These are phyloP conservation scores for Phycomyces nitens DNA, from an alignment of 192 early-diverging fungal species.

Conservation along the genomic window DNA sequence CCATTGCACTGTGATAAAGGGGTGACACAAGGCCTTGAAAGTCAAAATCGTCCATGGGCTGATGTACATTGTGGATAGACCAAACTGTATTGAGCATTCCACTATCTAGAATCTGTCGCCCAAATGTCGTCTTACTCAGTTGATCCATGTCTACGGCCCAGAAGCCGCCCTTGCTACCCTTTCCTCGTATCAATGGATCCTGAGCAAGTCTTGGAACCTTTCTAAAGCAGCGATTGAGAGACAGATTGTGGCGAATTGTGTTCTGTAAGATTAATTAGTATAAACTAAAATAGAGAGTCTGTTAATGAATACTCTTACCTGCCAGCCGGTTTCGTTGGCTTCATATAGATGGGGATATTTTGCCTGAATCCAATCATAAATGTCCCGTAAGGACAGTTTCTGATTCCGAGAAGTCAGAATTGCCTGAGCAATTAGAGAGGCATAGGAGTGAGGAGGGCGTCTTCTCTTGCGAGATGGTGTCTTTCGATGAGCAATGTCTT, in stretches of 20 bases:
- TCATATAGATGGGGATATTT: slow-evolving; percentile 73
- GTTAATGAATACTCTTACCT: slow-evolving; percentile 42
- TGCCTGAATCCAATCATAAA: slow-evolving; percentile 75
- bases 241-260: slow-evolving; percentile 89
- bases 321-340: slow-evolving; percentile 75
- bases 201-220: slow-evolving; percentile 62
- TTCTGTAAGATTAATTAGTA: slow-evolving; percentile 55
- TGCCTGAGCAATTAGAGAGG: slow-evolving; percentile 77
- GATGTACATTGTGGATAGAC: slow-evolving; percentile 1
- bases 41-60: slow-evolving; percentile 19
- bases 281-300: slow-evolving; percentile 1
- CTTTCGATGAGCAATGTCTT: slow-evolving; percentile 1
- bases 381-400: slow-evolving; percentile 76
- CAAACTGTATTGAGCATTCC: slow-evolving; percentile 11
- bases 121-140: slow-evolving; percentile 26
- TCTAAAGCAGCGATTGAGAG: slow-evolving; percentile 76
- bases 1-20: slow-evolving; percentile 2
- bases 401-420: slow-evolving; percentile 57
- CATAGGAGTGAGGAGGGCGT: slow-evolving; percentile 75
- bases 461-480: slow-evolving; percentile 26
- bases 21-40: slow-evolving; percentile 20
- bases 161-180: slow-evolving; percentile 62
- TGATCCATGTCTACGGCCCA: slow-evolving; percentile 52
- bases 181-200: slow-evolving; percentile 43
- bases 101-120: slow-evolving; percentile 27